phyloP scores from a whole-genome alignment of 1,284 basidiomycete species.

The Porogramme epimiltina region DNA sequence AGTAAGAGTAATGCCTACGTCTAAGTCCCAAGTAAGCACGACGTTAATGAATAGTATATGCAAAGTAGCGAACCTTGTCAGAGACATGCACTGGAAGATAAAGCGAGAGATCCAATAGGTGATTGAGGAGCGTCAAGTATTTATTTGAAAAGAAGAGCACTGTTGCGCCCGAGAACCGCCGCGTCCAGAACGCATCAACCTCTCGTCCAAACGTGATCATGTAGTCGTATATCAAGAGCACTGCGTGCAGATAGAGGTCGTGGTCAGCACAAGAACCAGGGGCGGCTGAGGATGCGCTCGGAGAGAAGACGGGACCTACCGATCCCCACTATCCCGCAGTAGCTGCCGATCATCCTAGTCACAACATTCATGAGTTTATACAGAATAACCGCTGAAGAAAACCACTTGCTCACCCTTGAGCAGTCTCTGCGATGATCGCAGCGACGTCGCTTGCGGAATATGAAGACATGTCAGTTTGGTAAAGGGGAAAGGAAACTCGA shows the following conservation, averaged over 20 bases:
- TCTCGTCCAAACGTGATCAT: conserved; percentile 1
- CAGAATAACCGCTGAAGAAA: not conserved
- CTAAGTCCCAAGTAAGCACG: not conserved
- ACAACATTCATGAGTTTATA: not conserved
- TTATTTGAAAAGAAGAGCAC: conserved; percentile 1
- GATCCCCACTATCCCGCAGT: not conserved
- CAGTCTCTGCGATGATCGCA: too few species aligned
- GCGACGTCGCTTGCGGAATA: too few species aligned
- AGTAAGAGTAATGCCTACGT: not conserved
- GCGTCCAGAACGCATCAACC: conserved; percentile 2
- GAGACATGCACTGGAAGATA: not conserved
- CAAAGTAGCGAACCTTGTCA: not conserved
- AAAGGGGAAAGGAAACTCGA: too few species aligned
- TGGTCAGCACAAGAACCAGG: not conserved
- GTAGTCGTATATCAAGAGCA: conserved; percentile 3
- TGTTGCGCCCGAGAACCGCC: not conserved
- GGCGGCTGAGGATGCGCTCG: not conserved
- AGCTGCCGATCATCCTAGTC: not conserved
- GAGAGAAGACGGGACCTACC: not conserved
- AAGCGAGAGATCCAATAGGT: not conserved
- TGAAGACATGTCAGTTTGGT: too few species aligned
- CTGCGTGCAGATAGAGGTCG: not conserved
- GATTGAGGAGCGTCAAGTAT: not conserved
- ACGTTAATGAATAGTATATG: not conserved
- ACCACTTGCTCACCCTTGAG: not conserved